These are phyloP conservation scores for Phytomonas sp. DNA, from an alignment of 208 protist species.

Conservation along the genomic window DNA sequence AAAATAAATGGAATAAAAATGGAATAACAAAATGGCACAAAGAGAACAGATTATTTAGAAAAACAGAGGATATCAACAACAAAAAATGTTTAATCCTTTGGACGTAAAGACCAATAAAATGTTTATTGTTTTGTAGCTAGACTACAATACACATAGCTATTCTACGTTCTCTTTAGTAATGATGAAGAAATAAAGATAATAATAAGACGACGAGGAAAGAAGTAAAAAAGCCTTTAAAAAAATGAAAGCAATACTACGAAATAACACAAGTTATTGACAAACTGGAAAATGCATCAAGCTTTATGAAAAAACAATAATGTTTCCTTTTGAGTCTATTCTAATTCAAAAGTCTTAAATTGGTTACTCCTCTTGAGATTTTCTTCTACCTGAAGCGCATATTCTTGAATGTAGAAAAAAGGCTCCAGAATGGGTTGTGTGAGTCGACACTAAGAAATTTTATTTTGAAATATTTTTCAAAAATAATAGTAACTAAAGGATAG, in stretches of 20 bases:
- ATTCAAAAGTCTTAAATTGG: neutral
- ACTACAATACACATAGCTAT: neutral
- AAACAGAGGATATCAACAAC: slow-evolving; percentile 4
- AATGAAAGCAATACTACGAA: neutral
- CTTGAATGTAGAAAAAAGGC: neutral
- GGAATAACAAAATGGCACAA: neutral
- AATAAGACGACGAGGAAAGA: neutral
- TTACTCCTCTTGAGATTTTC: neutral
- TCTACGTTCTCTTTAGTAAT: neutral
- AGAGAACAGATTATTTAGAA: slow-evolving; percentile 12
- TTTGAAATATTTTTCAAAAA: neutral
- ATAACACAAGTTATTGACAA: neutral
- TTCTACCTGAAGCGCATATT: neutral
- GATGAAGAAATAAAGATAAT: neutral
- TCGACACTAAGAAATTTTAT: neutral
- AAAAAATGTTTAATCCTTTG: neutral
- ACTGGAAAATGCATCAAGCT: neutral
- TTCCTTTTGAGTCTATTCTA: neutral
- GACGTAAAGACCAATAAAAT: neutral
- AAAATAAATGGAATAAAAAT: neutral
- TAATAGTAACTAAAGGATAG: neutral
- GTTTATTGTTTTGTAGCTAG: neutral
- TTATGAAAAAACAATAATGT: neutral
- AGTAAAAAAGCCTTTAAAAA: neutral
- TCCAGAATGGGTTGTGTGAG: neutral